Base-by-base conservation (phyloP, 2,329 filamentous ascomycete genomes). In the Microdochium paspali region DNA sequence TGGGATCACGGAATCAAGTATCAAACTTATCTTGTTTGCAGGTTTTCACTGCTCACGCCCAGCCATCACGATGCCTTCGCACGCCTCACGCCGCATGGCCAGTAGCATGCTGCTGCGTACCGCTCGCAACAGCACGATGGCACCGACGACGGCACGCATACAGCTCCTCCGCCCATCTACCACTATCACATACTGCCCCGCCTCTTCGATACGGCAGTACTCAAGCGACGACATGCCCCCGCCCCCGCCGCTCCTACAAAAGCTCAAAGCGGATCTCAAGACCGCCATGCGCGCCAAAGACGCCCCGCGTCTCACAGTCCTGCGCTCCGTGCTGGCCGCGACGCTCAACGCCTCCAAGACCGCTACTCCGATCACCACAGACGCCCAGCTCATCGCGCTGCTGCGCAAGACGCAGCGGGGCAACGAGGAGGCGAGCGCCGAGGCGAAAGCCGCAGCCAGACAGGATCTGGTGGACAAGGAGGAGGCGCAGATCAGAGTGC, bases 321-420 rank as follows among this genome's bases (percentile, higher is more conserved):
- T 91, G 44, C 84, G 87, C 54, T 65, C 74, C 35, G 68, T 90
- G 51, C 74, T 90, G 53, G 73, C 84, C 26, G 77, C 84, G 52
- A 80, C 85, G 51, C 81, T 83, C 56, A 90, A 90, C 65, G 82
- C 84, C 28, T 84, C 81, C 61, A 90, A 90, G 67, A 88, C 85
- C 13, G 60, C 74, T 32, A 71, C 69, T 32, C 86, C 87, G n/a
- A 79, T 90, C 58, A 71, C 69, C 47, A 86, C 80, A 21, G 85
- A 91, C 63, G 73, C 77, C 53, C 79, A 85, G 58, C 72, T 91
- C 47, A 77, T 89, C 24, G 68, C 73, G 7, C 70, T 90, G 44
- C 73, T 93, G 48, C 76, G 79, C 53, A 84, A 82, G 65, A 76
- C 80, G 46, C 74, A 77, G 21, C 74, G 76, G 40, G 69, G 74